Conservation (phyloP, 23 red algal genomes). For the Gracilaria gracilis region DNA sequence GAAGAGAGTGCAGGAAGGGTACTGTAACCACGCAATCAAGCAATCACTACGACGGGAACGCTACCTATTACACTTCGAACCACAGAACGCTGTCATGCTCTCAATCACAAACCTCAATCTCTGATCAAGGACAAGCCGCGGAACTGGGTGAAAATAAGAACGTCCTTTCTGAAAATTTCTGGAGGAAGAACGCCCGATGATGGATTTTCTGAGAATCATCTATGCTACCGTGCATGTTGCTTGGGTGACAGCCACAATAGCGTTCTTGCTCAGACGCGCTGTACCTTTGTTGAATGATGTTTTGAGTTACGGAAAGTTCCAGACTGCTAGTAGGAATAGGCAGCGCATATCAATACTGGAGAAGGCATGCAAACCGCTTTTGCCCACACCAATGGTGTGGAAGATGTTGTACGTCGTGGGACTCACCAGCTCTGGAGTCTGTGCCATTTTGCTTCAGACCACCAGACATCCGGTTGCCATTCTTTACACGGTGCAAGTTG, state of each 20-base stretch:
- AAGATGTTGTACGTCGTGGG: constrained; percentile 29
- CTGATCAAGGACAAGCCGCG: neutral
- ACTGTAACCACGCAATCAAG: neutral
- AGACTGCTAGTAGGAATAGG: neutral
- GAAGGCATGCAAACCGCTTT: neutral
- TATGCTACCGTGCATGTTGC: neutral
- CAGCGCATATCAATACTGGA: neutral
- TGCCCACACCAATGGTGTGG: constrained; percentile 34
- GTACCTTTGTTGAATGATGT: constrained; percentile 24
- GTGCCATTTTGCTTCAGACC: neutral
- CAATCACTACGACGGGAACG: neutral
- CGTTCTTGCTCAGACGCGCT: constrained; percentile 12
- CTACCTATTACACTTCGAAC: neutral
- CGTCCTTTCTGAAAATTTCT: neutral
- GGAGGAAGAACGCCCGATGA: neutral
- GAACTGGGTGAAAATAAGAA: neutral
- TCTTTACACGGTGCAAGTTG: constrained; percentile 27
- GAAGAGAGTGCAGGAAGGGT: neutral
- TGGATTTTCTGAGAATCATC: neutral
- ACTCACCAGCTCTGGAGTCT: constrained; percentile 14
- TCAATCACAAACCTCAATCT: neutral
- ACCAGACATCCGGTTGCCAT: constrained; percentile 12
- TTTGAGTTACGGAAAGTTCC: constrained; percentile 28
- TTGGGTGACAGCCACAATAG: constrained; percentile 12
- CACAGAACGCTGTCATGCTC: constrained; percentile 15